Conservation (phyloP, 2,329 filamentous ascomycete genomes). For the Stromatinia cepivora region DNA sequence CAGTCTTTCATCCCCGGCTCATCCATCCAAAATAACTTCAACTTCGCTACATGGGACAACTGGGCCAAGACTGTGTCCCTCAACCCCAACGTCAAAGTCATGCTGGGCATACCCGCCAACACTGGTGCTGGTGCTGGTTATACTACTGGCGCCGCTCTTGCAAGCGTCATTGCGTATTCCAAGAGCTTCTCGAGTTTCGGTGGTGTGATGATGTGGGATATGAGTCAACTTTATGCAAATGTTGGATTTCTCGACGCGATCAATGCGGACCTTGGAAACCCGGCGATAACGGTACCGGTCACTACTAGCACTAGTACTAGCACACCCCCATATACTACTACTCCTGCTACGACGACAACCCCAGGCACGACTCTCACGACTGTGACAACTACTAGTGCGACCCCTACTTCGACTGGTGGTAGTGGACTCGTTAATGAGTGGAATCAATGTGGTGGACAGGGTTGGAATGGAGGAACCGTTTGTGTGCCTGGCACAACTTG, state of each 20-base stretch:
- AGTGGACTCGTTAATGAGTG: constrained; percentile 22
- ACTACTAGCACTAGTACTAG: constrained; percentile 30
- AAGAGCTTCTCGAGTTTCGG: constrained; percentile 61
- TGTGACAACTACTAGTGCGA: constrained; percentile 33
- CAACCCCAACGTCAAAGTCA: constrained; percentile 61
- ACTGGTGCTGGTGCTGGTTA: constrained; percentile 55
- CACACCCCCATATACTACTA: constrained; percentile 11
- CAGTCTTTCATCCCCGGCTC: constrained; percentile 50
- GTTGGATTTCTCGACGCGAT: constrained; percentile 50
- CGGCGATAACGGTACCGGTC: constrained; percentile 26
- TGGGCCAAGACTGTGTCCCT: constrained; percentile 60
- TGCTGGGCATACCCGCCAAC: constrained; percentile 59
- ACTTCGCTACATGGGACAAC: constrained; percentile 63
- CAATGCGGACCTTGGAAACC: constrained; percentile 22
- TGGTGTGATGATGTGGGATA: constrained; percentile 71
- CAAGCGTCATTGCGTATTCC: constrained; percentile 53
- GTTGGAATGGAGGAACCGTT: constrained; percentile 29
- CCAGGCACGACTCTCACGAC: constrained; percentile 30
- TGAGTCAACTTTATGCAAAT: constrained; percentile 60
- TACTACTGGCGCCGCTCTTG: constrained; percentile 48
- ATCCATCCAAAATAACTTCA: constrained; percentile 54
- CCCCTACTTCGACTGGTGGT: constrained; percentile 19
- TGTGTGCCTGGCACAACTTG: constrained; percentile 30
- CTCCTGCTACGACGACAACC: constrained; percentile 32
- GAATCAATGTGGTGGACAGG: constrained; percentile 32